A percentile compares a stretch with the other conserved stretches of the same genome.
These are phyloP conservation scores for Nigrospora osmanthi DNA, from an alignment of 2,329 filamentous ascomycete genomes.

Conservation along the genomic window DNA sequence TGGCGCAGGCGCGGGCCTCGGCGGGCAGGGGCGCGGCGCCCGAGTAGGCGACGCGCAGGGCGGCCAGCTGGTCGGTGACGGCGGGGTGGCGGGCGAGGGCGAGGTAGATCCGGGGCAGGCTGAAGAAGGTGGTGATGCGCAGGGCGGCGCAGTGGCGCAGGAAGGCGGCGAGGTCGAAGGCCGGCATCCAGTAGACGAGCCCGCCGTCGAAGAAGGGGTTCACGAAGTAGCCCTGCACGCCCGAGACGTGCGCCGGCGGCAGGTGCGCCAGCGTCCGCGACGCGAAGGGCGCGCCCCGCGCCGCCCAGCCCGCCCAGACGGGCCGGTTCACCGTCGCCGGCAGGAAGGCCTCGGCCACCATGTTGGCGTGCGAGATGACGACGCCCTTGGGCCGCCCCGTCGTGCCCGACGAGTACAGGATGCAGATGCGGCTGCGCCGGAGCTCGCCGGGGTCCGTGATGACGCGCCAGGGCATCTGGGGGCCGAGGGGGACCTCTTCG, in stretches of 20 bases:
- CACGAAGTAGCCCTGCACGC: conserved; percentile 5
- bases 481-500: too few relatives aligned
- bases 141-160: not conserved
- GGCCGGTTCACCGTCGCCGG: not conserved
- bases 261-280: conserved; percentile 4
- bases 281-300: not conserved
- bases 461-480: not conserved
- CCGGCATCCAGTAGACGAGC: conserved; percentile 2
- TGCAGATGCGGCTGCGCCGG: not conserved
- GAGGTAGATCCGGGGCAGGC: not conserved
- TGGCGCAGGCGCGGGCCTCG: not conserved
- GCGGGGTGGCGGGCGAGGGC: not conserved
- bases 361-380: conserved; percentile 5
- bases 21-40: not conserved
- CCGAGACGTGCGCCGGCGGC: conserved; percentile 2
- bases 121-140: not conserved
- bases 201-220: conserved; percentile 1
- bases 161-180: conserved; percentile 2
- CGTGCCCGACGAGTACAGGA: conserved; percentile 5
- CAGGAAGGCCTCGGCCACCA: conserved; percentile 3
- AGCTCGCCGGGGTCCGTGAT: not conserved
- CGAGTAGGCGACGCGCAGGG: not conserved
- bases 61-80: not conserved
- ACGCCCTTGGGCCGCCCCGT: conserved; percentile 7
- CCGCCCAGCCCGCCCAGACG: too few relatives aligned